Percentiles rank a stretch among this genome's conserved stretches.
Evolutionary conservation across 1,139 yeast species (phyloP).

Genomic region (Candida dubliniensis): DNA sequence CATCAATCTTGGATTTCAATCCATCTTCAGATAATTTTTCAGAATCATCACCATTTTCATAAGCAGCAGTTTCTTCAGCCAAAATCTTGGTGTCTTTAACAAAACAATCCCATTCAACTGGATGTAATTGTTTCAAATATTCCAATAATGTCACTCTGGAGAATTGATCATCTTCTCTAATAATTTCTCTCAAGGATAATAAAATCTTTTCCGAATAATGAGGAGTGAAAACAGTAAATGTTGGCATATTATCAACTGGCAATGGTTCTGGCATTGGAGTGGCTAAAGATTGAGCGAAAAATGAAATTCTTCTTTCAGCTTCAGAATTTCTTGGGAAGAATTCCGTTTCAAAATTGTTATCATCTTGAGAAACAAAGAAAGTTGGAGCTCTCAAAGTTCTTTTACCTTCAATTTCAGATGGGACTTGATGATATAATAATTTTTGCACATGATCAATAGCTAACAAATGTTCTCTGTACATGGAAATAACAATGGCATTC

Average conservation of each 20-base stretch:
- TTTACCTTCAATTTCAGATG: constrained; percentile 95
- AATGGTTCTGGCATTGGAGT: constrained; percentile 98
- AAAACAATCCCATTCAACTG: constrained; percentile 99
- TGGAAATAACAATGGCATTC: constrained; percentile 97
- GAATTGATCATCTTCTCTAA: constrained; percentile 97
- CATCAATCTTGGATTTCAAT: constrained; percentile 90
- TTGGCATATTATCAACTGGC: constrained; percentile 99
- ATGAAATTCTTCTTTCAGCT: constrained; percentile 98
- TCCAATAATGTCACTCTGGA: constrained; percentile 95
- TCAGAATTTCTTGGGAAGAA: constrained; percentile 95
- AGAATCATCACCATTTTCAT: constrained; percentile 66
- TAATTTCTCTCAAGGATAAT: constrained; percentile 91
- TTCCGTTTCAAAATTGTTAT: constrained; percentile 90
- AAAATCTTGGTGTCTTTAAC: constrained; percentile 97
- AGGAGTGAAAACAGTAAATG: constrained; percentile 96
- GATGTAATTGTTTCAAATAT: constrained; percentile 95
- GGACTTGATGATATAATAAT: constrained; percentile 95
- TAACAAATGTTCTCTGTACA: constrained; percentile 96
- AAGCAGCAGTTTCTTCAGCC: constrained; percentile 96
- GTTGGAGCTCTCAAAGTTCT: constrained; percentile 98
- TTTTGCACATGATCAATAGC: constrained; percentile 99
- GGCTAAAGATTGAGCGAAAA: constrained; percentile 97
- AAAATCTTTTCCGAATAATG: constrained; percentile 97
- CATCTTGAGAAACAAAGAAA: constrained; percentile 96
- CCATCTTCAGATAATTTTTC: constrained; percentile 66